A percentile compares a stretch with the other conserved stretches of the same genome.
Evolutionary conservation across 169 alveolate genomes (phyloP).

Genomic region (Sarcocystis neurona): DNA sequence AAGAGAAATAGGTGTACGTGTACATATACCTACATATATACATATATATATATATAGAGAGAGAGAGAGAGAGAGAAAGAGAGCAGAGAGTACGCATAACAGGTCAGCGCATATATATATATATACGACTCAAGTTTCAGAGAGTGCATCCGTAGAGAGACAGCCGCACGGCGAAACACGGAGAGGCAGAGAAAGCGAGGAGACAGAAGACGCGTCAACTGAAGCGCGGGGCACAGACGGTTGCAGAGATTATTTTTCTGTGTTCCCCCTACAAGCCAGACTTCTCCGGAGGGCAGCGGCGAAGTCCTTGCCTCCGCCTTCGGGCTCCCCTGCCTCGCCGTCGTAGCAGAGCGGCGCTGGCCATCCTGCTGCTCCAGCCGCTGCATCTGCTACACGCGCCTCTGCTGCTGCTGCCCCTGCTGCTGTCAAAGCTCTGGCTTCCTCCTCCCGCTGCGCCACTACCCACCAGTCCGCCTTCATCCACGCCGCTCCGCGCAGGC

Average conservation of each 20-base stretch:
- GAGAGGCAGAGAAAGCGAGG: neutral
- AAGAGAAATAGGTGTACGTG: neutral
- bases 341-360: no score
- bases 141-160: neutral
- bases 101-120: neutral
- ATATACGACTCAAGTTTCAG: neutral
- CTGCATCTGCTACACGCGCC: neutral
- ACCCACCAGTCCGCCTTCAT: neutral
- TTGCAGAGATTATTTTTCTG: no score
- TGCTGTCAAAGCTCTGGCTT: neutral
- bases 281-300: no score
- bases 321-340: no score
- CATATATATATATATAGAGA: no score
- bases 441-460: neutral
- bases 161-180: neutral
- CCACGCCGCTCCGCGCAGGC: no score
- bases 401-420: neutral
- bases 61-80: neutral
- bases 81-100: neutral
- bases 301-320: no score
- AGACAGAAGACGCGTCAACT: no score
- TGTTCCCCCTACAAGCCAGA: no score
- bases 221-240: no score
- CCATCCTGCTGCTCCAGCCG: no score
- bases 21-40: neutral